phyloP scores from a whole-genome alignment of 129 eudicot species.

The Arctium minus region DNA sequence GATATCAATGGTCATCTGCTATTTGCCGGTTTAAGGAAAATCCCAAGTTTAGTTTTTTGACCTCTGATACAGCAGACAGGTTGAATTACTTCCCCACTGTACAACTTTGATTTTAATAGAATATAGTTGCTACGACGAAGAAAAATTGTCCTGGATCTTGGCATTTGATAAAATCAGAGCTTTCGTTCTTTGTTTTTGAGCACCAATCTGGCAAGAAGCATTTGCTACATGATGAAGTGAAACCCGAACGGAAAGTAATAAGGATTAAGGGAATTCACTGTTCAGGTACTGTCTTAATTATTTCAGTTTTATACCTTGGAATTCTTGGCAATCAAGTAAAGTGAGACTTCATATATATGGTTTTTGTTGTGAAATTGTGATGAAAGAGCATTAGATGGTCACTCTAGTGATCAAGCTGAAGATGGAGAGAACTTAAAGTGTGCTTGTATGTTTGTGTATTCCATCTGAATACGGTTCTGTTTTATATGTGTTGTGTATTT shows the following conservation, averaged over 20 bases:
- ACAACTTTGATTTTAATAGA: not conserved
- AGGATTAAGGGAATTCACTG: not conserved
- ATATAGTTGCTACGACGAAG: not conserved
- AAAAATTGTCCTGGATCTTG: not conserved
- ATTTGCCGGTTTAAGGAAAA: not conserved
- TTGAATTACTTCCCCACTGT: not conserved
- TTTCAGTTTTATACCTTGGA: not conserved
- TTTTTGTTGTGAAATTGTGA: not conserved
- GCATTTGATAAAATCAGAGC: not conserved
- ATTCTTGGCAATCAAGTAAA: not conserved
- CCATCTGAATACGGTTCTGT: not conserved
- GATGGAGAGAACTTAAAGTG: not conserved
- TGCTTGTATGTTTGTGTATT: not conserved
- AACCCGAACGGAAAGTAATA: not conserved
- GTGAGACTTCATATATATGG: not conserved
- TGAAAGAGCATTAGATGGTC: not conserved
- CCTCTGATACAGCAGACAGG: not conserved
- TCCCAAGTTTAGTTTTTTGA: not conserved
- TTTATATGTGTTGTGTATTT: not conserved
- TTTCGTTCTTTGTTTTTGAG: not conserved
- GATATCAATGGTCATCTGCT: not conserved
- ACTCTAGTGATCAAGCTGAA: not conserved
- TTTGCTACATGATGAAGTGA: not conserved
- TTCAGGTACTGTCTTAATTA: not conserved
- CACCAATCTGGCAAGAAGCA: not conserved